Percentiles rank a stretch among this genome's conserved stretches.
Evolutionary conservation across 768 basidiomycete species (phyloP).

Genomic region (Boletus bicolor): DNA sequence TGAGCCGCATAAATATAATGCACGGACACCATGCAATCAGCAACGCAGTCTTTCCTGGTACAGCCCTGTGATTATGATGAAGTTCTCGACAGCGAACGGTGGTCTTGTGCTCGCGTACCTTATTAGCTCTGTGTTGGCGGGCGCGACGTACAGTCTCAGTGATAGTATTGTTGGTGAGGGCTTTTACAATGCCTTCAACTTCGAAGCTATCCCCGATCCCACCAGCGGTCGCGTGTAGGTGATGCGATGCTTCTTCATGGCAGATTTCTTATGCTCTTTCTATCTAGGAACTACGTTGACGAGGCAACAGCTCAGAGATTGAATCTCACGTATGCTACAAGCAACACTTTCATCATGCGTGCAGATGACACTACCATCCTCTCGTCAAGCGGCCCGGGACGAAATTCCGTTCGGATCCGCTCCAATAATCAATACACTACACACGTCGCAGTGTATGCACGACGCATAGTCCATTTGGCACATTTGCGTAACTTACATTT

Average conservation of each 20-base stretch:
- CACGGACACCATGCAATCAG: neutral
- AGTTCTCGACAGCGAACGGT: neutral
- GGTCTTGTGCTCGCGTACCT: constrained; percentile 15
- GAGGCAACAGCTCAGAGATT: constrained; percentile 25
- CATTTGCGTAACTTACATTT: neutral
- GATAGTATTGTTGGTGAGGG: constrained; percentile 29
- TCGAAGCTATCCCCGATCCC: constrained; percentile 35
- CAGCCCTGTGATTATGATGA: constrained; percentile 14
- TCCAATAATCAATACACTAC: constrained; percentile 30
- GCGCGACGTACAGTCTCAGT: constrained; percentile 24
- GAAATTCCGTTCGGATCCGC: constrained; percentile 37
- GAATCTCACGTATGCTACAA: constrained; percentile 28
- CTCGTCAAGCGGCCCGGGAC: constrained; percentile 27
- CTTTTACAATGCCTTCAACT: constrained; percentile 33
- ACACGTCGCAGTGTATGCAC: constrained; percentile 33
- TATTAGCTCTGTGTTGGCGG: constrained; percentile 14
- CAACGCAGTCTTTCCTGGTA: neutral
- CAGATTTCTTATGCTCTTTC: neutral
- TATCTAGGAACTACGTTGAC: constrained; percentile 34
- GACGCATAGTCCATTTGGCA: neutral
- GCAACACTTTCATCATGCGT: constrained; percentile 33
- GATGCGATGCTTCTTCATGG: neutral
- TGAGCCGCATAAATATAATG: constrained; percentile 15
- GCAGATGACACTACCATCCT: constrained; percentile 36
- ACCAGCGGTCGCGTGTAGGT: constrained; percentile 38